phyloP scores from a whole-genome alignment of 345 rosid species.

The Populus simonii region DNA sequence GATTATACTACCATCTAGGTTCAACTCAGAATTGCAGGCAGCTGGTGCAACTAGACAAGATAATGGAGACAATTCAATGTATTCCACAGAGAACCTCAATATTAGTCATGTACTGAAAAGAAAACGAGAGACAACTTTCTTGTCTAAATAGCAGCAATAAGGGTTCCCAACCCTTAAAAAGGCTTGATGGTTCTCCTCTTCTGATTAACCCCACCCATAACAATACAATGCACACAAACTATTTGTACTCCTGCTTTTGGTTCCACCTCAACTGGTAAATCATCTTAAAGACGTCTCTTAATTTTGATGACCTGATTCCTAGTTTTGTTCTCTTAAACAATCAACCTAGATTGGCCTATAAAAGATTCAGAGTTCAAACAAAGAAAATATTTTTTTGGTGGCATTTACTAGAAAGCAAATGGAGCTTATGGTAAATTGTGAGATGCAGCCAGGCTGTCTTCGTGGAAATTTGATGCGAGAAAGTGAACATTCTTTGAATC shows the following conservation, averaged over 20 bases:
- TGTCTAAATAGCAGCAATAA: not conserved
- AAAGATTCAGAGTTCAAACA: not conserved
- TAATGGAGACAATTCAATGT: not conserved
- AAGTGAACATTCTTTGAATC: not conserved
- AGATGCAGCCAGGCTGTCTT: not conserved
- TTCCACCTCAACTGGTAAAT: not conserved
- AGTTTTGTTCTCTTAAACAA: not conserved
- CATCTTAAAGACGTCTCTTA: not conserved
- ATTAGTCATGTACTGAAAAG: not conserved
- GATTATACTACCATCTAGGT: not conserved
- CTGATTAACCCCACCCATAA: not conserved
- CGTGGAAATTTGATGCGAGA: not conserved
- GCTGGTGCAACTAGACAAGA: not conserved
- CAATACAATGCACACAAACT: not conserved
- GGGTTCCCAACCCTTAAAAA: not conserved
- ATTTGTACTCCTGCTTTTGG: not conserved
- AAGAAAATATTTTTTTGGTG: not conserved
- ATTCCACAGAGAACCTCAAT: not conserved
- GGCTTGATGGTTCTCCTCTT: not conserved
- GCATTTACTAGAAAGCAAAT: not conserved
- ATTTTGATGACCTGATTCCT: not conserved
- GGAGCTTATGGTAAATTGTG: not conserved
- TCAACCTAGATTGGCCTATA: not conserved
- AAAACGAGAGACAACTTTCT: not conserved
- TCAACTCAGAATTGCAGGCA: not conserved